Base-by-base conservation (phyloP, 2,329 filamentous ascomycete species). In the Aspergillus spinulosporus region DNA sequence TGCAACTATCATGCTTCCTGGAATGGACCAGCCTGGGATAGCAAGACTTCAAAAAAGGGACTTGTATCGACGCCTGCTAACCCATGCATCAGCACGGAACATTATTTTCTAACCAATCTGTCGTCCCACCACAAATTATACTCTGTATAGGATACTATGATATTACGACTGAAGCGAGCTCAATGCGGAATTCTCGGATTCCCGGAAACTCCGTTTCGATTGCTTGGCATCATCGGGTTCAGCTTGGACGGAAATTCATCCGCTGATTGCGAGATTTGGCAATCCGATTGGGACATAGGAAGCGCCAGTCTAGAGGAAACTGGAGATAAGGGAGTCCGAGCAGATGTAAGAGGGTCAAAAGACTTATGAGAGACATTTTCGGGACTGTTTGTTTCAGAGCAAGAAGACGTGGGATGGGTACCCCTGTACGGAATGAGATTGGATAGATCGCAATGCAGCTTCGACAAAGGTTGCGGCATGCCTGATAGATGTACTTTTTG, bases 181-280 rank as follows among this genome's bases (percentile, higher is more conserved):
- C 26, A 28, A 46, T 31, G 32, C 32, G 52, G 34, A 54, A 43
- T 52, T 32, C 37, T 61, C 60, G 59, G 60, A 47, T 61, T 59
- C 57, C 59, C 60, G 60, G 60, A 47, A 59, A 60, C 59, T 56
- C 58, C 44, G 50, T 58, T 42, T 32, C 21, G 39, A 47, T 15
- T n/a, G 43, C 60, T 64, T 62, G 62, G 60, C 62, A 62, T 64
- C 59, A 61, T 59, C 60, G 21, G 46, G 39, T 14, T 12, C 14
- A 34, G 21, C 42, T 14, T 40, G 34, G 14, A 34, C 15, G 34
- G 31, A 48, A 34, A 15, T 14, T 5, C 26, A 2, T 42, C 43
- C 34, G 43, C 34, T 51, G 40, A 47, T 56, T 29, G 43, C 36
- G 49, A 54, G 34, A 40, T 54, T 47, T 43, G 12, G 34, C 14